Conservation (phyloP, 1,284 basidiomycete genomes). For the Boletellus deceptivus region DNA sequence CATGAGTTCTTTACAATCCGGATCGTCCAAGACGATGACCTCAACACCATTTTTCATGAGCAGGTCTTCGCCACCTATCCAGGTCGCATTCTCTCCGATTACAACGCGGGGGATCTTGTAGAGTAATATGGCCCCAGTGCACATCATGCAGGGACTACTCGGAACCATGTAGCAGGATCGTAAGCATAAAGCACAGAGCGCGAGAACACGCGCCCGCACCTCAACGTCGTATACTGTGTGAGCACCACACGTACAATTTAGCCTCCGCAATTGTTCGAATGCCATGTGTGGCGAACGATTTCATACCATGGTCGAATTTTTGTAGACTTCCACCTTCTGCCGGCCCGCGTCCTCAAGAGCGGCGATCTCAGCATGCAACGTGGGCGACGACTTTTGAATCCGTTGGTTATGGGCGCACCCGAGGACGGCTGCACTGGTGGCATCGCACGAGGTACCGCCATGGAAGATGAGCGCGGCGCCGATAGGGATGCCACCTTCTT, state of each 20-base stretch:
- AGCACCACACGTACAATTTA: background rate
- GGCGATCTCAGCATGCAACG: constrained; percentile 55
- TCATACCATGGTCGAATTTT: constrained; percentile 41
- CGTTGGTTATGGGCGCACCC: constrained; percentile 52
- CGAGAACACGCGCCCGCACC: constrained; percentile 30
- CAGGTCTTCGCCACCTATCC: constrained; percentile 49
- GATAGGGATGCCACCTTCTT: constrained; percentile 58
- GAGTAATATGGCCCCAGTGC: constrained; percentile 56
- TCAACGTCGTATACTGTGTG: constrained; percentile 46
- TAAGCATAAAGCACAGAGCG: background rate
- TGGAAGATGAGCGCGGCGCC: constrained; percentile 47
- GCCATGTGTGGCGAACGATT: background rate
- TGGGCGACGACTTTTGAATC: constrained; percentile 53
- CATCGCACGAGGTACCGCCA: constrained; percentile 9
- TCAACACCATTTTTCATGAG: constrained; percentile 51
- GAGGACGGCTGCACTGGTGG: constrained; percentile 33
- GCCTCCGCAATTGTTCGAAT: background rate
- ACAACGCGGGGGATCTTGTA: constrained; percentile 62
- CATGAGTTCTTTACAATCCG: constrained; percentile 49
- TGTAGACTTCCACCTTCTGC: constrained; percentile 42
- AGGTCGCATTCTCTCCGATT: constrained; percentile 56
- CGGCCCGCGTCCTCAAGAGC: constrained; percentile 52
- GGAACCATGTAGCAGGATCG: background rate
- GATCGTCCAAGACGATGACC: constrained; percentile 47
- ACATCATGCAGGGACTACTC: constrained; percentile 60